Percentiles rank a stretch among this genome's conserved stretches.
Conservation (phyloP, 148 eudicot genomes). For the Vaccinium darrowii region DNA sequence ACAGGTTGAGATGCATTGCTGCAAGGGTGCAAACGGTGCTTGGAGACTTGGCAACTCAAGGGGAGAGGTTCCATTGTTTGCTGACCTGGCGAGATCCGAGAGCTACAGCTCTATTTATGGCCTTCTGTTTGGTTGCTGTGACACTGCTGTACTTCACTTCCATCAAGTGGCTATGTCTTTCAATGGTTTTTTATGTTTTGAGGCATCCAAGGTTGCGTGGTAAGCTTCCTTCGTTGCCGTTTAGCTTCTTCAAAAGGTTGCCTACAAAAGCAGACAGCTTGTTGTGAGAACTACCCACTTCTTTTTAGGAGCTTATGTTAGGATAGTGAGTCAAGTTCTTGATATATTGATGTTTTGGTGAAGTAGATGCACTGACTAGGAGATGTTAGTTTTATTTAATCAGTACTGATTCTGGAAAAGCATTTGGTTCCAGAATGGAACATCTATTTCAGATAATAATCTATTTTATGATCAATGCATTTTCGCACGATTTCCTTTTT, state of each 20-base stretch:
- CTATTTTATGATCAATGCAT: neutral
- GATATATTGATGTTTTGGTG: neutral
- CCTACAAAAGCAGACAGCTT: constrained; percentile 24
- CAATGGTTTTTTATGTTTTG: constrained; percentile 10
- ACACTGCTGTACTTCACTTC: constrained; percentile 28
- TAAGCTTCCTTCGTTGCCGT: constrained; percentile 20
- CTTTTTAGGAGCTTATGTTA: neutral
- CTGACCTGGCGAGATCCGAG: constrained; percentile 46
- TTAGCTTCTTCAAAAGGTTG: constrained; percentile 27
- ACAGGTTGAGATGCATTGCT: constrained; percentile 38
- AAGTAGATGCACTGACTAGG: neutral
- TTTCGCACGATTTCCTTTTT: neutral
- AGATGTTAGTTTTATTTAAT: neutral
- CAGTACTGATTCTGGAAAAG: neutral
- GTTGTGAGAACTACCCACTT: constrained; percentile 3
- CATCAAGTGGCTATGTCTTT: neutral
- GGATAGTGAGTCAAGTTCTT: neutral
- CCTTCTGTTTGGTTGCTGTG: constrained; percentile 33
- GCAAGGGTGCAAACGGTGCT: constrained; percentile 40
- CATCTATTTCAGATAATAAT: neutral
- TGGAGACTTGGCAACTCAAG: constrained; percentile 47
- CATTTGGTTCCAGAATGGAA: neutral
- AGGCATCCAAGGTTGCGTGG: constrained; percentile 25
- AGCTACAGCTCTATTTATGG: constrained; percentile 34
- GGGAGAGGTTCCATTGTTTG: constrained; percentile 33